Percentiles rank a stretch among this genome's conserved stretches.
These are phyloP conservation scores for Hypholoma fasciculare DNA, from an alignment of 768 basidiomycete genomes.

Conservation along the genomic window DNA sequence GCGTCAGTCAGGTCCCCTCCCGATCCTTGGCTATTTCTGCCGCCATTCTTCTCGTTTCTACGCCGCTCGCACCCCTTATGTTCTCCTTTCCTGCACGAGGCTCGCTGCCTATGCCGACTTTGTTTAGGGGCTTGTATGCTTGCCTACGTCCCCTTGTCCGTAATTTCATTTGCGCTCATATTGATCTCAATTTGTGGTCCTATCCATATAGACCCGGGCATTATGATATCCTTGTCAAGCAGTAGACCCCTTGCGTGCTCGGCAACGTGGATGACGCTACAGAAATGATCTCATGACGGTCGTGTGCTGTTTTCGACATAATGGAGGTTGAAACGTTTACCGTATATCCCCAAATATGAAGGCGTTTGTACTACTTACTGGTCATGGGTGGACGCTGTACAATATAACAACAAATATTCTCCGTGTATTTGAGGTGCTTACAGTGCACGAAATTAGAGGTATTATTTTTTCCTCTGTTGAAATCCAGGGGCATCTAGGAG, in stretches of 20 bases:
- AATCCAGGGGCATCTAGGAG: too few species aligned
- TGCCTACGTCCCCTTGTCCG: neutral
- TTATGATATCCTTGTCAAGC: conserved; percentile 67
- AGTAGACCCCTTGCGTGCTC: neutral
- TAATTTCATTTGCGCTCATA: neutral
- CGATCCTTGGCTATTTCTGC: neutral
- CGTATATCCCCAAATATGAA: too few species aligned
- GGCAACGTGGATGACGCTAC: neutral
- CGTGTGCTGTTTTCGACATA: too few species aligned
- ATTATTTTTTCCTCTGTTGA: too few species aligned
- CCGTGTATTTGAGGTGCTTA: too few species aligned
- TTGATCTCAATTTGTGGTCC: neutral
- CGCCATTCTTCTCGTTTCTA: neutral
- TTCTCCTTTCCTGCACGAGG: conserved; percentile 39
- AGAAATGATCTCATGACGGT: too few species aligned
- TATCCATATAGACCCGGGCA: conserved; percentile 69
- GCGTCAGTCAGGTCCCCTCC: neutral
- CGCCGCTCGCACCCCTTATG: neutral
- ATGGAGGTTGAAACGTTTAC: too few species aligned
- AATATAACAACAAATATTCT: too few species aligned
- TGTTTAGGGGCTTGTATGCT: neutral
- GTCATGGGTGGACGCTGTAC: too few species aligned
- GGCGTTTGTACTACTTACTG: too few species aligned
- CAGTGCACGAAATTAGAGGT: too few species aligned
- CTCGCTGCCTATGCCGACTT: neutral